A percentile compares a stretch with the other conserved stretches of the same genome.
Evolutionary conservation across 1,284 basidiomycete species (phyloP).

Genomic region (Gomphus sp.): DNA sequence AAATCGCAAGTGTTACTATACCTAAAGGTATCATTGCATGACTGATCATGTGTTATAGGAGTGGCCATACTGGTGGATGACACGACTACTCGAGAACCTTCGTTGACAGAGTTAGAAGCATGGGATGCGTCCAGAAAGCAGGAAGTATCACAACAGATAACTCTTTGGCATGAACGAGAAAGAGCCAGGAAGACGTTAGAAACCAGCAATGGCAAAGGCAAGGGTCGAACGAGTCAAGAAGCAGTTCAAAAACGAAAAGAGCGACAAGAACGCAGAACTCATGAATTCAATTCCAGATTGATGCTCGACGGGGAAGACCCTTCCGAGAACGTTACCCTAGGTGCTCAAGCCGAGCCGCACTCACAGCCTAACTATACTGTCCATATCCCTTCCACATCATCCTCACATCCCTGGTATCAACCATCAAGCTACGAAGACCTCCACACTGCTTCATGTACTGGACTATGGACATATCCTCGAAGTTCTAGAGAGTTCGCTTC

Average conservation of each 20-base stretch:
- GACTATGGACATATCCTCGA: slow-evolving; percentile 71
- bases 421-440: slow-evolving; percentile 46
- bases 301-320: not conserved
- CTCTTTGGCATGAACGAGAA: slow-evolving; percentile 6
- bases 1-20: slow-evolving; percentile 42
- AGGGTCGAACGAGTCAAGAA: slow-evolving; percentile 40
- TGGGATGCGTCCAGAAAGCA: slow-evolving; percentile 48
- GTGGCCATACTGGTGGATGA: slow-evolving; percentile 77
- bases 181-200: not conserved
- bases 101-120: slow-evolving; percentile 35
- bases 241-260: slow-evolving; percentile 62
- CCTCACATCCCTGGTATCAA: slow-evolving; percentile 53
- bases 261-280: slow-evolving; percentile 38
- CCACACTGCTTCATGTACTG: slow-evolving; percentile 49
- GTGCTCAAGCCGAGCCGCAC: slow-evolving; percentile 13
- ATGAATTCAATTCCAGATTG: slow-evolving; percentile 4
- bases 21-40: not conserved
- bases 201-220: slow-evolving; percentile 16
- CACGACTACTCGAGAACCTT: slow-evolving; percentile 51
- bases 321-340: not conserved
- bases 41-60: slow-evolving; percentile 33
- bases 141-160: slow-evolving; percentile 37
- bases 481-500: slow-evolving; percentile 58
- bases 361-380: slow-evolving; percentile 38
- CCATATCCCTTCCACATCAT: slow-evolving; percentile 53